Base-by-base conservation (phyloP, 306 rosid genomes). In the Alnus glutinosa region DNA sequence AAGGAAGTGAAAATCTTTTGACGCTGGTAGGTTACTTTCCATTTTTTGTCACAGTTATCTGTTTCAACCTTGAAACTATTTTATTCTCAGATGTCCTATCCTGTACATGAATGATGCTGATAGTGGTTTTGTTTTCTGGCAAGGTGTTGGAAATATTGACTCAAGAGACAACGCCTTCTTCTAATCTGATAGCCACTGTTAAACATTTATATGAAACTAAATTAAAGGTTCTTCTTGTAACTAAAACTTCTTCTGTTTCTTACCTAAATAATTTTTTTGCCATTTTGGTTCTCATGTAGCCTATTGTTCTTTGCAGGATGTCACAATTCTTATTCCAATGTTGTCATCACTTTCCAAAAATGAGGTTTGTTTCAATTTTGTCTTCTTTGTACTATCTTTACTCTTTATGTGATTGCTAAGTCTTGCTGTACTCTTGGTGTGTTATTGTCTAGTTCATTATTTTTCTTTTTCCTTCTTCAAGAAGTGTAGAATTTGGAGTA, bases 1-100 rank as follows among this genome's bases (percentile, higher is more conserved):
- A 89, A 89, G 98, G 97, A 85, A 93, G 99, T 86, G 99, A 95
- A 88, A 90, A 87, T 85, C 99, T 95, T 76, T 85, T 95, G 81
- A 88, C 88, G 30, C 80, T 91, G 98, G 99, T 95, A 86, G 75
- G 83, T 83, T 75, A 50, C 30, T 44, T 67, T 84, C 71, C 78
- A 75, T 75, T 36, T 30, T 63, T 80, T 81, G 63, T 77, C 69
- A 67, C 47, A 30, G 44, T 75, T 75, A 28, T 81, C 39, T 55
- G 11, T 71, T 77, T 55, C 47, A 78, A 72, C 15, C 23, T 70
- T 61, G 42, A 18, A 69, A 71, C 28, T 51, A 67, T 83, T 71
- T 16, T 71, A 34, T 54, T 73, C 63, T 78, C 32, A 68, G 47
- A 47, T 70, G 28, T 51, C 32, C 39, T 78, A 34, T 51, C 32